These are phyloP conservation scores for Aureobasidium sp. DNA, from an alignment of 2,329 filamentous ascomycete species.

Conservation along the genomic window DNA sequence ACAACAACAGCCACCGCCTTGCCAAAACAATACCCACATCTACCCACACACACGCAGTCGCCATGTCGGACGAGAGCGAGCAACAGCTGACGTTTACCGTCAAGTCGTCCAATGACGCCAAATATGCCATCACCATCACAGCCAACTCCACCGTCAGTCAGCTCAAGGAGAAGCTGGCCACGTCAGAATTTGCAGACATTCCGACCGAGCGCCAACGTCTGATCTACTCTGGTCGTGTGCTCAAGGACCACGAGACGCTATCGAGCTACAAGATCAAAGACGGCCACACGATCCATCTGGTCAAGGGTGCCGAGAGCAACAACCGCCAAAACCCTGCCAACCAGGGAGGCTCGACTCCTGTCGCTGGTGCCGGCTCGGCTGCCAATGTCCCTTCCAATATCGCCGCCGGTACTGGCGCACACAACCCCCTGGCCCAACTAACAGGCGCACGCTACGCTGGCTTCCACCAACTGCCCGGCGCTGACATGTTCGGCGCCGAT, in stretches of 20 bases:
- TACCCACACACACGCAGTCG: background rate
- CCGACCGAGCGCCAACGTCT: constrained; percentile 82
- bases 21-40: background rate
- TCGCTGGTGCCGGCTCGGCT: constrained; percentile 35
- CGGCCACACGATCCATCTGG: constrained; percentile 90
- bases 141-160: constrained; percentile 70
- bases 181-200: constrained; percentile 74
- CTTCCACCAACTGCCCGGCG: constrained; percentile 77
- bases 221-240: constrained; percentile 93
- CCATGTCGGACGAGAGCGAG: constrained; percentile 58
- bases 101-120: constrained; percentile 88
- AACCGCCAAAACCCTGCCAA: constrained; percentile 48
- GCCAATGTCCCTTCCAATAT: constrained; percentile 65
- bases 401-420: constrained; percentile 66
- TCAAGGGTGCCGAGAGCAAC: constrained; percentile 93
- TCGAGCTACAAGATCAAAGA: constrained; percentile 88
- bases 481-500: constrained; percentile 85
- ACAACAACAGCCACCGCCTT: background rate
- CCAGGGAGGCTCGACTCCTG: constrained; percentile 34
- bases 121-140: constrained; percentile 72
- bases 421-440: constrained; percentile 81
- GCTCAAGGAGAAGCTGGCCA: constrained; percentile 80
- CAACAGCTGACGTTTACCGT: constrained; percentile 88
- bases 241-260: constrained; percentile 88
- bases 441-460: constrained; percentile 92